Base-by-base conservation (phyloP, 2,329 filamentous ascomycete genomes). In the Pseudogymnoascus sp. region DNA sequence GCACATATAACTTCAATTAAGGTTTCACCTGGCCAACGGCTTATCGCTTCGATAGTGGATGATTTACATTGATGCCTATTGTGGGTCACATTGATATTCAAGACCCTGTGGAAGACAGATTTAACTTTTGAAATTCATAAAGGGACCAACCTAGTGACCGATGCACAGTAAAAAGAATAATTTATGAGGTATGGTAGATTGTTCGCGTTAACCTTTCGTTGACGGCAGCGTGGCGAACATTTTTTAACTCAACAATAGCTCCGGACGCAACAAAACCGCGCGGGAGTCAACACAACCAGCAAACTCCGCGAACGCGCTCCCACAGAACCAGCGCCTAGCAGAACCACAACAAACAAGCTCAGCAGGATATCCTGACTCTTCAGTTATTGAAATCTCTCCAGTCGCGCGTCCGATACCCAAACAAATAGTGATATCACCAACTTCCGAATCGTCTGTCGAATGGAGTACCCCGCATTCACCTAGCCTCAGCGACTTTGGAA, bases 401-500 rank as follows among this genome's bases (percentile, higher is more conserved):
- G 45, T 1, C 8, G 27, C 45, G 8, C 45, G n/a, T 18, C 45
- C 27, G 12, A 52, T 52, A 52, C n/a, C 40, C 6, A 29, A 12
- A 48, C 42, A 7, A 48, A 48, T 7, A 3, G 21, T 55, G 13
- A 33, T 55, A 55, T 55, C 45, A 55, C 45, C 27, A 18, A 31
- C 27, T 12, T 31, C 45, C 27, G 45, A 55, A 9, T 9, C 45
- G n/a, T 55, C 45, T 12, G n/a, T 33, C 40, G 60, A 60, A 33
- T 59, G 61, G 65, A 64, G 64, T 45, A 36, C 61, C 60, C 48
- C 59, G 60, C 58, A 59, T 37, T 59, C 58, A 9, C 31, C 58
- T 39, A 59, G 58, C 33, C 62, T 71, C 33, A 69, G 70, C 62
- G 65, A 70, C 1, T 58, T 72, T 52, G 70, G 71, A n/a, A 66